Conservation (phyloP, 805 yeast genomes). For the Soucietia sequanensis region DNA sequence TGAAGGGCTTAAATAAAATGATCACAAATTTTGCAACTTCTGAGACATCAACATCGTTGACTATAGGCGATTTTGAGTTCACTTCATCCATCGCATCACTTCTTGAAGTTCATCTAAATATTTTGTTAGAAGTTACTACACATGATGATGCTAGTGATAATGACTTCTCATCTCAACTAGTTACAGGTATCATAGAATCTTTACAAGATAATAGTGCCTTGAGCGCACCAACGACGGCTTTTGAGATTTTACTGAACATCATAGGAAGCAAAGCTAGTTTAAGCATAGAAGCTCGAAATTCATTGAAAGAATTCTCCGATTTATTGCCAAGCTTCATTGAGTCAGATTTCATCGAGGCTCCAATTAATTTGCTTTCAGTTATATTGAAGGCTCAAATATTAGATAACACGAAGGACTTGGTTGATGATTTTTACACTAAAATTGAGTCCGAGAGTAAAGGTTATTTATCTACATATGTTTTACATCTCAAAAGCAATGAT, state of each 20-base stretch:
- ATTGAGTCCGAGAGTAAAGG: slow-evolving; percentile 17
- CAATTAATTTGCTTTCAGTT: slow-evolving; percentile 12
- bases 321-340: slow-evolving; percentile 23
- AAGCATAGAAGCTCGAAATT: slow-evolving; percentile 1
- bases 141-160: no score
- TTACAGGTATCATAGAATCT: slow-evolving; percentile 7
- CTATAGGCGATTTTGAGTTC: slow-evolving; percentile 6
- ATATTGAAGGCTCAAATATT: slow-evolving; percentile 21
- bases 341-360: slow-evolving; percentile 22
- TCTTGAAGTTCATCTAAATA: not conserved
- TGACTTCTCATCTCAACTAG: not conserved
- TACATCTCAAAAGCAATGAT: slow-evolving; percentile 1
- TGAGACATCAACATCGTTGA: slow-evolving; percentile 2
- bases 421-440: slow-evolving; percentile 35
- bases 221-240: slow-evolving; percentile 6
- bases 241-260: slow-evolving; percentile 6
- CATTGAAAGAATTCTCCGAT: slow-evolving; percentile 8
- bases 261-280: not conserved
- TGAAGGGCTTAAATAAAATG: slow-evolving; percentile 1
- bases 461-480: slow-evolving; percentile 2
- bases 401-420: slow-evolving; percentile 19
- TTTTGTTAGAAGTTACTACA: no score
- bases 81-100: slow-evolving; percentile 8
- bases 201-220: slow-evolving; percentile 7
- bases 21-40: slow-evolving; percentile 3